Evolutionary conservation across 768 basidiomycete species (phyloP).

Genomic region (Boletus rufocinnamomeus): DNA sequence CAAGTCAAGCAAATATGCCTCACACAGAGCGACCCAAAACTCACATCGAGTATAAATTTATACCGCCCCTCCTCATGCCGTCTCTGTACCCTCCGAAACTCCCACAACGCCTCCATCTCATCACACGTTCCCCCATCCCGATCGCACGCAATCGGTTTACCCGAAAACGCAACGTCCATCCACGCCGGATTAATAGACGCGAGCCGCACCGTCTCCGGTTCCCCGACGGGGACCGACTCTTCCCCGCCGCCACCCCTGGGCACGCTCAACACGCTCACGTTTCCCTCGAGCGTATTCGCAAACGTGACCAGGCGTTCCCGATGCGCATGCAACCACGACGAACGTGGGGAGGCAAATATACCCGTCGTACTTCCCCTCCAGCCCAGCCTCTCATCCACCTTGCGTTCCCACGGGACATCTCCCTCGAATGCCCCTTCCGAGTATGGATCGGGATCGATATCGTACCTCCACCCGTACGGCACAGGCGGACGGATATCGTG

Average conservation of each 20-base stretch:
- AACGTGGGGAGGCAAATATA: conserved; percentile 41
- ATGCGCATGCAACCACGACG: conserved; percentile 54
- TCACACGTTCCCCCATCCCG: no score
- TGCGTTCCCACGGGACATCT: conserved; percentile 67
- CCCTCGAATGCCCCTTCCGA: conserved; percentile 35
- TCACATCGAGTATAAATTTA: conserved; percentile 62
- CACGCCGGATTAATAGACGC: no score
- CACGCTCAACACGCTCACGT: conserved; percentile 41
- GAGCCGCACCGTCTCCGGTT: no score
- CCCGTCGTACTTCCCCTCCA: conserved; percentile 83
- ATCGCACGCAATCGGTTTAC: no score
- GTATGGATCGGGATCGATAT: conserved; percentile 25
- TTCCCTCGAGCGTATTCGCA: conserved; percentile 44
- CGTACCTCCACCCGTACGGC: conserved; percentile 50
- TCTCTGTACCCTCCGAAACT: no score
- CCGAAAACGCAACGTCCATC: no score
- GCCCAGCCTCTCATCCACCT: conserved; percentile 57
- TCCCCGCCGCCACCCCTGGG: no score
- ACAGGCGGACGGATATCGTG: conserved; percentile 56
- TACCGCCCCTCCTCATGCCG: conserved; percentile 53
- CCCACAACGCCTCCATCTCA: no score
- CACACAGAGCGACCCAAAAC: conserved; percentile 13
- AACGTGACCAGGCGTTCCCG: conserved; percentile 48
- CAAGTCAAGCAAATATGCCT: background rate
- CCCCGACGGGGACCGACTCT: no score